Evolutionary conservation across 192 early-diverging fungal genomes (phyloP).

Genomic region (Backusella tarrabulga): DNA sequence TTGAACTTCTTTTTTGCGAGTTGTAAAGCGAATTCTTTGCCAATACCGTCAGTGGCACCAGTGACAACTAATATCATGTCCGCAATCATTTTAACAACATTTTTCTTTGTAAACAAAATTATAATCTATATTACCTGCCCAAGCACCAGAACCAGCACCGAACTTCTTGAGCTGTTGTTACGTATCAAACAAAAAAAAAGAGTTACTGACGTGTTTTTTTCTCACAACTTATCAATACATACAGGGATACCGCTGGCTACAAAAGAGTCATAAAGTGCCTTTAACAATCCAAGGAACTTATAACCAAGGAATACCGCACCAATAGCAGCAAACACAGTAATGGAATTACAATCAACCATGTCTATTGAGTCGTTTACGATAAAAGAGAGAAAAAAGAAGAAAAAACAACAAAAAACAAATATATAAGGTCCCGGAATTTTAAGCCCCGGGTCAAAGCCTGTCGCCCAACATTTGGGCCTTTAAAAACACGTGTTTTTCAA

Average conservation of each 20-base stretch:
- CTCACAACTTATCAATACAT: background rate
- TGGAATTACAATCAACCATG: conserved; percentile 8
- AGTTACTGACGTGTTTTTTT: background rate
- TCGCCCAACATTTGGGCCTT: conserved; percentile 9
- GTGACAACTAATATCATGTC: conserved; percentile 67
- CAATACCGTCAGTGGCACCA: conserved; percentile 96
- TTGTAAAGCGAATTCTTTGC: conserved; percentile 91
- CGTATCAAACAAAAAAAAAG: background rate
- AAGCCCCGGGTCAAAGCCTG: background rate
- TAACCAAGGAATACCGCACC: conserved; percentile 33
- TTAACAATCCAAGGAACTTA: conserved; percentile 40
- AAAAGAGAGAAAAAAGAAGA: conserved; percentile 4
- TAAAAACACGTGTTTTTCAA: background rate
- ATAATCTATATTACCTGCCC: conserved; percentile 50
- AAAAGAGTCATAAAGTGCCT: conserved; percentile 21
- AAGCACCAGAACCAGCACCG: conserved; percentile 57
- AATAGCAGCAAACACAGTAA: conserved; percentile 33
- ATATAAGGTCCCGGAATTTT: background rate
- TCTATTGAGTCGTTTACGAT: background rate
- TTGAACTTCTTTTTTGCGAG: conserved; percentile 84
- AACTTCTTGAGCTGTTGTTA: conserved; percentile 46
- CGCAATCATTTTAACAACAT: background rate
- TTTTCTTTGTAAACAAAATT: background rate
- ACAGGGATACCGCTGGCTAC: conserved; percentile 25
- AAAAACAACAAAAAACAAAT: conserved; percentile 4